A percentile compares a stretch with the other conserved stretches of the same genome.
These are phyloP conservation scores for Graphilbum sp. DNA, from an alignment of 2,329 filamentous ascomycete species.

Conservation along the genomic window DNA sequence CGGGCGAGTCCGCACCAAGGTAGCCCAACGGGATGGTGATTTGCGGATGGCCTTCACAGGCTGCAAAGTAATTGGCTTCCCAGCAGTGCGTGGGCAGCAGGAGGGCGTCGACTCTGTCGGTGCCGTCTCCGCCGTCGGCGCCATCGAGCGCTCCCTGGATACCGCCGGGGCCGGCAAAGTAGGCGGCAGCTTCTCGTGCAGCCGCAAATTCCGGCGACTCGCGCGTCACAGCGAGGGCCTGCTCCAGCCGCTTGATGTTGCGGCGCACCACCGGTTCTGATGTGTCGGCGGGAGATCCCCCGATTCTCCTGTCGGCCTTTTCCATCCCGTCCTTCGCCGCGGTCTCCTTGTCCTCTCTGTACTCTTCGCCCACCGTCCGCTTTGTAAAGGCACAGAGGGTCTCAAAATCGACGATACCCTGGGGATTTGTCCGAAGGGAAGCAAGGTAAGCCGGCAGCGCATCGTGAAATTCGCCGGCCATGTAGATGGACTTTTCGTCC, in stretches of 20 bases:
- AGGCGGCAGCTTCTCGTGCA: constrained; percentile 1
- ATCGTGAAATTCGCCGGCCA: constrained; percentile 37
- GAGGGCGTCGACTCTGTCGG: constrained; percentile 45
- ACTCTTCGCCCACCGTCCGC: constrained; percentile 34
- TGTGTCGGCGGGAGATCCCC: not conserved
- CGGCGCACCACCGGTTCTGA: not conserved
- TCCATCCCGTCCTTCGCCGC: constrained; percentile 31
- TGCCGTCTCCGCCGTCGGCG: constrained; percentile 15
- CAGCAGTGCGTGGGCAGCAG: constrained; percentile 37
- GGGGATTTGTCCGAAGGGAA: constrained; percentile 39
- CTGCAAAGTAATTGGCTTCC: constrained; percentile 38
- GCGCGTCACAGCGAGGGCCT: not conserved
- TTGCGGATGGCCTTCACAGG: constrained; percentile 40
- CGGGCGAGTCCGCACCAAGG: constrained; percentile 31
- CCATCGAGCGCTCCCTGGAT: constrained; percentile 29
- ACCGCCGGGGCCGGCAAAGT: constrained; percentile 38
- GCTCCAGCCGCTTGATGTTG: constrained; percentile 5
- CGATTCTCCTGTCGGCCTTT: constrained; percentile 17
- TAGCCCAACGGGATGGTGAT: constrained; percentile 48
- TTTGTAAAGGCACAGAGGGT: constrained; percentile 41
- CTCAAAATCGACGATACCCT: constrained; percentile 31
- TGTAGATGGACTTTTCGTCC: constrained; percentile 2
- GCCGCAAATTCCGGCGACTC: constrained; percentile 18
- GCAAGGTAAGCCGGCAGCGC: constrained; percentile 40
- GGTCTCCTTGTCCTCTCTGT: constrained; percentile 32